A percentile compares a stretch with the other conserved stretches of the same genome.
phyloP scores from a whole-genome alignment of 768 basidiomycete genomes.

The Pseudohyphozyma bogoriensis region DNA sequence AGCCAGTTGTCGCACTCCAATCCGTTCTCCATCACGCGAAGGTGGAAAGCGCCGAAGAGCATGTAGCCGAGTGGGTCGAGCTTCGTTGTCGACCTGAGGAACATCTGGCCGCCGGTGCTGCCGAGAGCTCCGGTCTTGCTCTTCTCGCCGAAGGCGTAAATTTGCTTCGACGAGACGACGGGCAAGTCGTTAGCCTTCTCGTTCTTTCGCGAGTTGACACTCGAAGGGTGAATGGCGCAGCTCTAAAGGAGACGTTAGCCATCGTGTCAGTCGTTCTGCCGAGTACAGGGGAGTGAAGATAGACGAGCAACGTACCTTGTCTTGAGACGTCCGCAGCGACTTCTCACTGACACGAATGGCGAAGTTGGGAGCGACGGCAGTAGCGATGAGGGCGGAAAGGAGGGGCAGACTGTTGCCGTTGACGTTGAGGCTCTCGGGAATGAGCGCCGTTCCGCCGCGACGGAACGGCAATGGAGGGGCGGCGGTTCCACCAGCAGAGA shows the following conservation, averaged over 20 bases:
- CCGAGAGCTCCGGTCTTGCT: slow-evolving; percentile 48
- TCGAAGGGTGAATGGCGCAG: slow-evolving; percentile 71
- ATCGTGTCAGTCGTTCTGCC: neutral
- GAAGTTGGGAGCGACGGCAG: slow-evolving; percentile 83
- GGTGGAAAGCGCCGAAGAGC: slow-evolving; percentile 76
- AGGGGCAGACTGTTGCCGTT: slow-evolving; percentile 68
- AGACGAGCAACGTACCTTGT: slow-evolving; percentile 55
- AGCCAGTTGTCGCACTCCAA: slow-evolving; percentile 86
- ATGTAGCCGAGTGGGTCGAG: slow-evolving; percentile 82
- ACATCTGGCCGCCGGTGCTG: slow-evolving; percentile 45
- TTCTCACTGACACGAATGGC: slow-evolving; percentile 63
- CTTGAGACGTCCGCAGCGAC: slow-evolving; percentile 58
- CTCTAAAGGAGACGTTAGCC: slow-evolving; percentile 42
- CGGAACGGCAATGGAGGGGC: slow-evolving; percentile 6
- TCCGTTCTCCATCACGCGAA: slow-evolving; percentile 59
- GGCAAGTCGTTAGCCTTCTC: slow-evolving; percentile 35
- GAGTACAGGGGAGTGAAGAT: neutral
- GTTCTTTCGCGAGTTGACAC: slow-evolving; percentile 67
- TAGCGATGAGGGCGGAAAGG: slow-evolving; percentile 69
- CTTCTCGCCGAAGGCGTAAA: slow-evolving; percentile 77
- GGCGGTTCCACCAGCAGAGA: slow-evolving; percentile 57
- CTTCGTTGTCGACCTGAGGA: slow-evolving; percentile 58
- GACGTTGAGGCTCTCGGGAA: slow-evolving; percentile 59
- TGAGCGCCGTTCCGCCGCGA: slow-evolving; percentile 29
- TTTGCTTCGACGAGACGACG: slow-evolving; percentile 52